phyloP scores from a whole-genome alignment of 2,329 filamentous ascomycete genomes.

The Aotearoamyces nothofagi region DNA sequence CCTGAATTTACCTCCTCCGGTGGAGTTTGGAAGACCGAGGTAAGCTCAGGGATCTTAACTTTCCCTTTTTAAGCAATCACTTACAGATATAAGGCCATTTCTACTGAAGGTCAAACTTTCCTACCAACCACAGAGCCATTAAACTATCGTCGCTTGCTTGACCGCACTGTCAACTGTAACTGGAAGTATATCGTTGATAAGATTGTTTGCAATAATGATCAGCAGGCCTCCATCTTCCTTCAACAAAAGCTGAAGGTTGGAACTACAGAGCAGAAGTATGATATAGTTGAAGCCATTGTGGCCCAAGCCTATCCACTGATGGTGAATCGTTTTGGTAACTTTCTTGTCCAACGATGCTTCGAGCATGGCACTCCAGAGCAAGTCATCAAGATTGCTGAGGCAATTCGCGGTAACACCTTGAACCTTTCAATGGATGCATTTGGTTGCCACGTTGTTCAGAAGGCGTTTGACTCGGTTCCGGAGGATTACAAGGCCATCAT shows the following conservation, averaged over 20 bases:
- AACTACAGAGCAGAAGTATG: conserved; percentile 87
- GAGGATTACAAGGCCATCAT: conserved; percentile 97
- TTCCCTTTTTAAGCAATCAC: conserved; percentile 13
- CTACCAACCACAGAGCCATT: conserved; percentile 78
- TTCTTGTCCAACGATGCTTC: conserved; percentile 95
- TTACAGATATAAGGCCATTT: conserved; percentile 25
- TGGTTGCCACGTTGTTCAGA: conserved; percentile 95
- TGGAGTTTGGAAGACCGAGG: conserved; percentile 19
- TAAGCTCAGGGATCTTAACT: conserved; percentile 10
- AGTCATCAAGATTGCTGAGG: conserved; percentile 84
- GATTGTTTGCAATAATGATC: conserved; percentile 98
- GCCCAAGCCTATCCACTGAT: conserved; percentile 89
- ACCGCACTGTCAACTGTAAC: conserved; percentile 93
- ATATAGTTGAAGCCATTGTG: conserved; percentile 93
- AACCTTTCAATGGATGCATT: conserved; percentile 97
- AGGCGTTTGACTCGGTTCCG: conserved; percentile 93
- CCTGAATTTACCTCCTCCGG: conserved; percentile 52
- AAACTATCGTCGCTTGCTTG: conserved; percentile 88
- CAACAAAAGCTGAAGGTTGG: conserved; percentile 98
- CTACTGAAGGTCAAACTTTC: conserved; percentile 56
- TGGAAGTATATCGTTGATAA: conserved; percentile 99
- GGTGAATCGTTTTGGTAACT: conserved; percentile 98
- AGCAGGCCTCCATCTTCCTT: conserved; percentile 96
- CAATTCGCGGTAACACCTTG: conserved; percentile 86
- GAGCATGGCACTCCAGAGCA: conserved; percentile 94